Conservation (phyloP, 352 stramenopile genomes). For the Thalassiosira mediterranea region DNA sequence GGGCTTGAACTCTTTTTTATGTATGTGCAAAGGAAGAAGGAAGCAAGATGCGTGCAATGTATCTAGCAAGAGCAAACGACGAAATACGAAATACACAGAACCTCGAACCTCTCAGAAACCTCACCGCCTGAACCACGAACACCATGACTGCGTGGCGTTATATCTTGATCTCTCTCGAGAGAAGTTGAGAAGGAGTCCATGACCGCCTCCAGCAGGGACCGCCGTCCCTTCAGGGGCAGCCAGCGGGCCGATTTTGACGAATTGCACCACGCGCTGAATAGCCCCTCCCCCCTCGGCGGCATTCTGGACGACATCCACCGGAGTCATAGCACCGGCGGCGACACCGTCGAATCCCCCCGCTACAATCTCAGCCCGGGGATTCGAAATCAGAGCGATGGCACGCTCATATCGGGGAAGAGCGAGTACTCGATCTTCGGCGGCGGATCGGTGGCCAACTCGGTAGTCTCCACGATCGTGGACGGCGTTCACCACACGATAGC, state of each 20-base stretch:
- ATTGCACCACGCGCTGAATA: conserved; percentile 1
- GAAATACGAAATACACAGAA: too few species aligned
- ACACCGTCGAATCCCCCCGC: not conserved
- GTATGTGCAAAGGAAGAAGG: too few species aligned
- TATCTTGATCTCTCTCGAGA: too few species aligned
- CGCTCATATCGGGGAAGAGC: not conserved
- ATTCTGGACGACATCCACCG: conserved; percentile 6
- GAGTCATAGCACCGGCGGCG: not conserved
- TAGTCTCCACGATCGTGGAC: conserved; percentile 15
- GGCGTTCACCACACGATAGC: conserved; percentile 20
- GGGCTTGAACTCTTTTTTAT: too few species aligned
- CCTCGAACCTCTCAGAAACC: too few species aligned
- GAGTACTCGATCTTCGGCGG: not conserved
- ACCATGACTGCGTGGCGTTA: too few species aligned
- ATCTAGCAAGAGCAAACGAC: too few species aligned
- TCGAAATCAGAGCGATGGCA: not conserved
- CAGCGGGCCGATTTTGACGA: not conserved
- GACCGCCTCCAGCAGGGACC: too few species aligned
- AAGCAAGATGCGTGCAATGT: too few species aligned
- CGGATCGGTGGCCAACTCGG: not conserved
- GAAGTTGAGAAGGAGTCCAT: too few species aligned
- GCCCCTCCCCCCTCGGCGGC: conserved; percentile 6
- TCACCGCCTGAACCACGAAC: too few species aligned
- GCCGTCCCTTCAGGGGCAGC: too few species aligned
- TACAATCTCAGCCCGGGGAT: not conserved